A percentile compares a stretch with the other conserved stretches of the same genome.
Conservation (phyloP, 805 yeast genomes). For the Lachancea thermotolerans region DNA sequence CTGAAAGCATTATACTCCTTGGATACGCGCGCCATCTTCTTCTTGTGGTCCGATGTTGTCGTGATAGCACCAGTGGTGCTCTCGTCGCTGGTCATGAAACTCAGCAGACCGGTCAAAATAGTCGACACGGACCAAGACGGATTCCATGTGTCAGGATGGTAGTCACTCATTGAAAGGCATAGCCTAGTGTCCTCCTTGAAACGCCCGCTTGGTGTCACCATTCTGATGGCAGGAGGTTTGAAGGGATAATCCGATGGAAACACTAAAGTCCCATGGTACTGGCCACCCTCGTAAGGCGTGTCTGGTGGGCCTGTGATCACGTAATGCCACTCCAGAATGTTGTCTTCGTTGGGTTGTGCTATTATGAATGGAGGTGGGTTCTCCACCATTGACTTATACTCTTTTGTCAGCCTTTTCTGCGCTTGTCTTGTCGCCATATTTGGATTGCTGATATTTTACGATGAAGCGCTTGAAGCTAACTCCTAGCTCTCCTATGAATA, state of each 20-base stretch:
- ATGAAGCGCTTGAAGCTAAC: not conserved
- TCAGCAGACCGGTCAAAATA: constrained; percentile 75
- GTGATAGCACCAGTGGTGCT: constrained; percentile 75
- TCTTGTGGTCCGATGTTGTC: constrained; percentile 54
- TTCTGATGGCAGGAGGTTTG: constrained; percentile 83
- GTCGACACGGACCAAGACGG: constrained; percentile 95
- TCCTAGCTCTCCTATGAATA: not conserved
- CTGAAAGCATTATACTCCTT: constrained; percentile 50
- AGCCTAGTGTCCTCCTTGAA: constrained; percentile 74
- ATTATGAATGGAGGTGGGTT: constrained; percentile 79
- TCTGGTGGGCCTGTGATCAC: constrained; percentile 87
- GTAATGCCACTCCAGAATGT: constrained; percentile 91
- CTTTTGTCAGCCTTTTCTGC: constrained; percentile 56
- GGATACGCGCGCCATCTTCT: constrained; percentile 51
- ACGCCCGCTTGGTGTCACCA: constrained; percentile 87
- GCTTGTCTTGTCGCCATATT: constrained; percentile 41
- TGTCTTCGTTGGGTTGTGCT: constrained; percentile 82
- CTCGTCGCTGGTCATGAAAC: constrained; percentile 89
- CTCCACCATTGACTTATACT: constrained; percentile 67
- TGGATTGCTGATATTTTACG: not conserved
- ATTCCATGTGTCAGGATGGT: constrained; percentile 92
- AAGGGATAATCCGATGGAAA: constrained; percentile 86
- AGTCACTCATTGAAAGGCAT: constrained; percentile 90
- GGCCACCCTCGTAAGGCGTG: constrained; percentile 81
- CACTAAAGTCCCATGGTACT: constrained; percentile 79